Evolutionary conservation across 2,329 filamentous ascomycete species (phyloP).

Genomic region (Colletotrichum tofieldiae): DNA sequence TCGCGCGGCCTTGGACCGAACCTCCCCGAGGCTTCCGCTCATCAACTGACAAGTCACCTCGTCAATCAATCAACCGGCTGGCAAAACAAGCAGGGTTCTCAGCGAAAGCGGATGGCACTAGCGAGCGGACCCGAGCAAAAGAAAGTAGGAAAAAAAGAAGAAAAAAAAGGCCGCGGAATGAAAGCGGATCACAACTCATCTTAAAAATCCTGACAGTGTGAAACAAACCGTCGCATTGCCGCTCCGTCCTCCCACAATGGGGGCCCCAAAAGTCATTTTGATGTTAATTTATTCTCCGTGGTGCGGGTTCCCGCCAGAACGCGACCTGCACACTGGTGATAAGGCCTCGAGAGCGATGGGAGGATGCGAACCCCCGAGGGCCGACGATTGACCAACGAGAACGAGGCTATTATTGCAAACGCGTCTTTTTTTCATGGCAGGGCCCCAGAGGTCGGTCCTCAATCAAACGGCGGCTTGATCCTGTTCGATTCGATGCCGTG

Average conservation of each 20-base stretch:
- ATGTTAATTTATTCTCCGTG: conserved; percentile 33
- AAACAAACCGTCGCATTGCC: conserved; percentile 36
- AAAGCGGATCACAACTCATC: conserved; percentile 30
- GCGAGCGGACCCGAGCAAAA: not conserved
- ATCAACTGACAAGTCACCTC: conserved; percentile 18
- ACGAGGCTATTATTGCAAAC: conserved; percentile 15
- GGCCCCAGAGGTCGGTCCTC: not conserved
- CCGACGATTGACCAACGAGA: conserved; percentile 7
- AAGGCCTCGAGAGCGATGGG: not conserved
- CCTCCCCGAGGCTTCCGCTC: conserved; percentile 13
- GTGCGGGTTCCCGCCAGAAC: conserved; percentile 5
- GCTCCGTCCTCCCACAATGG: conserved; percentile 20
- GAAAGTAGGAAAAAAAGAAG: not conserved
- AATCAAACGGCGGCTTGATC: conserved; percentile 17
- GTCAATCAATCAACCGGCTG: conserved; percentile 13
- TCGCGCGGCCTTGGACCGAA: conserved; percentile 30
- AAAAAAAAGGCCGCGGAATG: conserved; percentile 9
- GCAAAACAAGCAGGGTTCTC: not conserved
- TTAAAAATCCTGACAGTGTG: conserved; percentile 39
- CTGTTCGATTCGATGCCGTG: not conserved
- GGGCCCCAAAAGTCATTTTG: conserved; percentile 35
- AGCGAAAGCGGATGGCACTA: not conserved
- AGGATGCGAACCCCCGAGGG: conserved; percentile 15
- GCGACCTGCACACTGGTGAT: conserved; percentile 12
- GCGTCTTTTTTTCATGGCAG: conserved; percentile 4